These are phyloP conservation scores for Globisporangium abappressorium DNA, from an alignment of 352 stramenopile genomes.

Conservation along the genomic window DNA sequence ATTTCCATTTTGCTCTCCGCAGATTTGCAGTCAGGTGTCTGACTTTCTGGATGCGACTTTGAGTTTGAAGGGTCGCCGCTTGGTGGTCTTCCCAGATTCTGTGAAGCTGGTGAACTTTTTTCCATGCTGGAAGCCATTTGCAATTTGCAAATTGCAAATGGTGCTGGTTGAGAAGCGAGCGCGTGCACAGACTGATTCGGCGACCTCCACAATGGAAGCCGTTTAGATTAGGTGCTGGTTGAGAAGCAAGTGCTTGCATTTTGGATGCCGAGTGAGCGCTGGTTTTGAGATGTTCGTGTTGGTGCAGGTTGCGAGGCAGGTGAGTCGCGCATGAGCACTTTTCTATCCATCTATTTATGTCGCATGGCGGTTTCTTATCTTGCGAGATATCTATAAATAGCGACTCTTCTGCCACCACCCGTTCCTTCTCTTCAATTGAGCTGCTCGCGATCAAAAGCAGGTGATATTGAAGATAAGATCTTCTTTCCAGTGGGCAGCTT, in stretches of 20 bases:
- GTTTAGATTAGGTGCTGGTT: not conserved
- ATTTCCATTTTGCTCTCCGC: not conserved
- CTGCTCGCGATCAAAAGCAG: not conserved
- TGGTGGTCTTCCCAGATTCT: not conserved
- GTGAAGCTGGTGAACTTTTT: not conserved
- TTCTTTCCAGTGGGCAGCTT: not conserved
- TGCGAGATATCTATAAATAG: not conserved
- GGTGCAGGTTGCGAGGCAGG: no score
- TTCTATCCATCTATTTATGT: slow-evolving; percentile 3
- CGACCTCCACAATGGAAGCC: not conserved
- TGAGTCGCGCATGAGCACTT: not conserved
- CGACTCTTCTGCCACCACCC: not conserved
- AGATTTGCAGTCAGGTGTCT: not conserved
- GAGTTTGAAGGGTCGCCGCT: not conserved
- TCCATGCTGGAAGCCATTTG: not conserved
- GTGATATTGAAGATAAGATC: not conserved
- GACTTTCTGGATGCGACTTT: not conserved
- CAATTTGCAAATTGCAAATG: not conserved
- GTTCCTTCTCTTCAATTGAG: not conserved
- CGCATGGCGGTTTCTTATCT: not conserved
- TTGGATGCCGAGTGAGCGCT: no score
- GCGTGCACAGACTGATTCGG: not conserved
- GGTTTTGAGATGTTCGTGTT: not conserved
- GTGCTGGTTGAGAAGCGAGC: not conserved
- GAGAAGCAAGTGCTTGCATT: not conserved